Evolutionary conservation across 2,329 filamentous ascomycete genomes (phyloP).

Genomic region (Diaporthe longicolla): DNA sequence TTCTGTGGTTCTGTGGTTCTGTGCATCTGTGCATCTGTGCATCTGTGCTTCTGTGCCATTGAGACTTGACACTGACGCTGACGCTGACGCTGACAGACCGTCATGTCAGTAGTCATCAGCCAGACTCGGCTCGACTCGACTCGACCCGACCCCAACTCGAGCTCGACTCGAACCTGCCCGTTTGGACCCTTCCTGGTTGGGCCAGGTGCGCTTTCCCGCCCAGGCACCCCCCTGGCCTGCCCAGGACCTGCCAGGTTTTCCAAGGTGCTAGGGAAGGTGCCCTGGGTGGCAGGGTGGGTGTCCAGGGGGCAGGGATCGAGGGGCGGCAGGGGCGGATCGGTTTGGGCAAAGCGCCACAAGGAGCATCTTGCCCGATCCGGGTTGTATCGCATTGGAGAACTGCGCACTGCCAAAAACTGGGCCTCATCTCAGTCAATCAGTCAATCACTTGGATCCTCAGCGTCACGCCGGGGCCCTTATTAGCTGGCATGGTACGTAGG

Average conservation of each 20-base stretch:
- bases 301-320: slow-evolving; percentile 7
- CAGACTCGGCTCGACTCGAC: slow-evolving; percentile 13
- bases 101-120: not conserved
- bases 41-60: slow-evolving; percentile 4
- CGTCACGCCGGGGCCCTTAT: slow-evolving; percentile 21
- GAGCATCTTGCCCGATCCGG: slow-evolving; percentile 31
- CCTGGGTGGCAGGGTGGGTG: not conserved
- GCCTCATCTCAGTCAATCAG: slow-evolving; percentile 7
- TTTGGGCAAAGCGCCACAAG: slow-evolving; percentile 31
- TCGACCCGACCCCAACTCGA: not conserved
- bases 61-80: not conserved
- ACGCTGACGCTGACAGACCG: not conserved
- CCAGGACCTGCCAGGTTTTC: slow-evolving; percentile 31
- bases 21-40: no score
- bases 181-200: slow-evolving; percentile 7
- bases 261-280: not conserved
- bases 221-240: not conserved
- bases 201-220: slow-evolving; percentile 5
- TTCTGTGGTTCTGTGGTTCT: no score
- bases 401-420: slow-evolving; percentile 14
- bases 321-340: slow-evolving; percentile 9
- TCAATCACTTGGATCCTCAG: not conserved
- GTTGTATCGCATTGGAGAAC: slow-evolving; percentile 27
- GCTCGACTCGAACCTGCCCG: not conserved
- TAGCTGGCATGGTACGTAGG: not conserved